Conservation (phyloP, 2,329 filamentous ascomycete species). For the Botrytis pseudocinerea region DNA sequence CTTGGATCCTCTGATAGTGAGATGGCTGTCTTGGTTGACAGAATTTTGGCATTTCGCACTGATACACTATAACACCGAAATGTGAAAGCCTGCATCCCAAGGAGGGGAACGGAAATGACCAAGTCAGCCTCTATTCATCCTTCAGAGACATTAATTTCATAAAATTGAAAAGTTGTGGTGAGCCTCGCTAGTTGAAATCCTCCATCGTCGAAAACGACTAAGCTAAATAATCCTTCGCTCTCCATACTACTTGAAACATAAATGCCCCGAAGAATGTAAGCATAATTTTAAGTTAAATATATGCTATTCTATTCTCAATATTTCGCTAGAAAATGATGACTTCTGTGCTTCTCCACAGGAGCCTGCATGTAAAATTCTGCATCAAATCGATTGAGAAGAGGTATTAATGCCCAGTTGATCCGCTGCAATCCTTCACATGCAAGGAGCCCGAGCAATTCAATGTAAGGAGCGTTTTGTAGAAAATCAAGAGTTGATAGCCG, state of each 20-base stretch:
- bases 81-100: neutral
- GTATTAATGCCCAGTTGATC: neutral
- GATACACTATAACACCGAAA: neutral
- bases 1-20: conserved; percentile 20
- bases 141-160: neutral
- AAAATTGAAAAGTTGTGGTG: neutral
- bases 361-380: neutral
- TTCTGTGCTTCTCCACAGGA: neutral
- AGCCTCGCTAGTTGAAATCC: conserved; percentile 3
- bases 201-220: neutral
- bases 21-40: conserved; percentile 18
- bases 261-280: neutral
- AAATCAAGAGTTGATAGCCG: neutral
- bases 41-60: neutral
- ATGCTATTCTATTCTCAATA: neutral
- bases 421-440: neutral
- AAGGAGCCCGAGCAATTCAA: neutral
- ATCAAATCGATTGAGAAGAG: neutral
- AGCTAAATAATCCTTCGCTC: neutral
- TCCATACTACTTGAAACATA: neutral
- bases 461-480: neutral
- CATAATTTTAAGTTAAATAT: neutral
- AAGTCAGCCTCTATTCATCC: conserved; percentile 7
- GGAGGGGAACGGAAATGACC: neutral
- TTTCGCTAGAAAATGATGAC: neutral